These are phyloP conservation scores for Pseudogymnoascus sp. DNA, from an alignment of 2,329 filamentous ascomycete species.

Conservation along the genomic window DNA sequence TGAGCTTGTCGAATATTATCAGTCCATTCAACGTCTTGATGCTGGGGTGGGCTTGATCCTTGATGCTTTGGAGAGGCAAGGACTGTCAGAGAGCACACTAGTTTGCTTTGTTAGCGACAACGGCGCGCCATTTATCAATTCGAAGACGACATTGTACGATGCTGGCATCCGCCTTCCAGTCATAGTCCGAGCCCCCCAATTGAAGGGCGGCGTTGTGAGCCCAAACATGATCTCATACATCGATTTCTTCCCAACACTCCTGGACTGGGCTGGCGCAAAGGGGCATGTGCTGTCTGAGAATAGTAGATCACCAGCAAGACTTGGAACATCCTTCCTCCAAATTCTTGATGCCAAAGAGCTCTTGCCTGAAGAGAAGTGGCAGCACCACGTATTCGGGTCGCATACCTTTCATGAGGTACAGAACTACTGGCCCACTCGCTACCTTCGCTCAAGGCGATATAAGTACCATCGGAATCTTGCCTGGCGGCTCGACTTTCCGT, in stretches of 20 bases:
- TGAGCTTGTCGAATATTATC: constrained; percentile 28
- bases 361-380: constrained; percentile 19
- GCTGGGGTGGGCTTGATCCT: constrained; percentile 34
- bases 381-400: constrained; percentile 42
- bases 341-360: constrained; percentile 26
- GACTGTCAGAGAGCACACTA: constrained; percentile 31
- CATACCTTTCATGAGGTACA: constrained; percentile 47
- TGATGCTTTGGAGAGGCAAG: constrained; percentile 25
- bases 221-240: constrained; percentile 36
- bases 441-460: constrained; percentile 37
- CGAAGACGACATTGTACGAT: constrained; percentile 39
- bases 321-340: constrained; percentile 36
- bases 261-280: constrained; percentile 31
- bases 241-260: constrained; percentile 36
- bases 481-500: constrained; percentile 45
- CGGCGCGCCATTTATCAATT: constrained; percentile 39
- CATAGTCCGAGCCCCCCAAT: constrained; percentile 31
- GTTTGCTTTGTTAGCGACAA: constrained; percentile 38
- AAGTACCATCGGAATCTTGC: constrained; percentile 48
- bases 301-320: constrained; percentile 18
- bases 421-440: constrained; percentile 47
- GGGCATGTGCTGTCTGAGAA: constrained; percentile 17
- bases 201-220: constrained; percentile 26
- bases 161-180: constrained; percentile 35
- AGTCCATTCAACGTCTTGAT: constrained; percentile 30